Base-by-base conservation (phyloP, 2,329 filamentous ascomycete genomes). In the Aphanoascus verrucosus region DNA sequence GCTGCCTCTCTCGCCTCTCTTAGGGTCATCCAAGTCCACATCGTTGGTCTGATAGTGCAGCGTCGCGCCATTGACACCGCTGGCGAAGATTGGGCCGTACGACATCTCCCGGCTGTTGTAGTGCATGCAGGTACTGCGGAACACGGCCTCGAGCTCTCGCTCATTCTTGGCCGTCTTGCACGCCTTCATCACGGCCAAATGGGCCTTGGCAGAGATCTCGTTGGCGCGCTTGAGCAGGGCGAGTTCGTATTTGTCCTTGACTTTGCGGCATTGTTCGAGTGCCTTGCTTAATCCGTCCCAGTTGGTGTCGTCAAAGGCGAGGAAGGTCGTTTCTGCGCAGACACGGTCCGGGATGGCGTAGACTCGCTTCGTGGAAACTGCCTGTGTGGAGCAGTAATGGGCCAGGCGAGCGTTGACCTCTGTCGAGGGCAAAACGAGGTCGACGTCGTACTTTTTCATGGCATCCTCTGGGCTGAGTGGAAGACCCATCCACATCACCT, bases 401-500 rank as follows among this genome's bases (percentile, higher is more conserved):
- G 81, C 77, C 17, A 90, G 76, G n/a, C 78, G 77, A n/a, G 81
- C 72, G 67, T 93, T 90, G 61, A 94, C 75, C 43, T 93, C 84
- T 50, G 79, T 81, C 8, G 83, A 84, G 57, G 82, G 82, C 55
- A 79, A 78, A 58, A 91, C 88, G 35, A 81, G 75, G 66, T 97
- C 91, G 58, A 94, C 81, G 60, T 94, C 88, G 72, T 88, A 97
- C 58, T 80, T 78, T 46, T 79, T 71, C 56, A 85, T 72, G 5
- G 91, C 91, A 64, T 96, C 85, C 41, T 85, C 78, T 34, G 78
- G 72, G 35, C 83, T 86, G 56, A 94, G 74, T 0, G 91, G 93
- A 14, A 97, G 78, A 11, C 93, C 93, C 28, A 85, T 86, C 91
- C 91, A 98, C 65, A 97, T 88, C 55, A 97, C 89, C 52, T 83